These are phyloP conservation scores for Euphrasia confusa DNA, from an alignment of 257 asterid species.

Conservation along the genomic window DNA sequence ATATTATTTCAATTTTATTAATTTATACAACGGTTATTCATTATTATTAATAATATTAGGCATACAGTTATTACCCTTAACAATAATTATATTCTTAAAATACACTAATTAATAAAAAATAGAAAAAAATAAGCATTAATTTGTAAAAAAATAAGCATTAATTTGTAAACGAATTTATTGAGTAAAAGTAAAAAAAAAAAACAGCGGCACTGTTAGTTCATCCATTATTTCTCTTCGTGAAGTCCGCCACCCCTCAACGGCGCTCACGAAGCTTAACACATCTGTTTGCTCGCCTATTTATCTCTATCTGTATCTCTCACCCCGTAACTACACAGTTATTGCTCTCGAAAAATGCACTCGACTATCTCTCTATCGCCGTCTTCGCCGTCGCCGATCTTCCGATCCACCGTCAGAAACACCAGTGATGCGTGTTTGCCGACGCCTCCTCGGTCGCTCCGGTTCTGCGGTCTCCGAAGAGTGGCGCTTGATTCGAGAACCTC, in stretches of 20 bases:
- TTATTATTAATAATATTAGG: too few relatives aligned
- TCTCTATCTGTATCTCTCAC: constrained; percentile 4
- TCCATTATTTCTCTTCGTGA: constrained; percentile 34
- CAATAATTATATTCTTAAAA: too few relatives aligned
- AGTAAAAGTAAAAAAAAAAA: too few relatives aligned
- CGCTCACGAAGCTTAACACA: constrained; percentile 44
- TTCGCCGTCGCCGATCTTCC: constrained; percentile 41
- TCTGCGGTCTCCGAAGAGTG: constrained; percentile 78
- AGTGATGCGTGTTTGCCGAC: constrained; percentile 25
- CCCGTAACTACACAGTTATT: constrained; percentile 11
- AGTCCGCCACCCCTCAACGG: constrained; percentile 70
- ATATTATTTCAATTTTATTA: too few relatives aligned
- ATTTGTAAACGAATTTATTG: too few relatives aligned
- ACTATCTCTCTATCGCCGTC: constrained; percentile 56
- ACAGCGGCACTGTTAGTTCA: not conserved
- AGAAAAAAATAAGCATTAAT: too few relatives aligned
- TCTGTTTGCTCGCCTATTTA: not conserved
- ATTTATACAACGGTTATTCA: too few relatives aligned
- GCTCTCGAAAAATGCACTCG: constrained; percentile 48
- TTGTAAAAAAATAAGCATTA: too few relatives aligned
- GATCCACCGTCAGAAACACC: constrained; percentile 35
- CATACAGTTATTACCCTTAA: too few relatives aligned
- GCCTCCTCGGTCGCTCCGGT: constrained; percentile 75
- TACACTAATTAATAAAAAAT: too few relatives aligned
- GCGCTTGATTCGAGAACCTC: constrained; percentile 38